These are phyloP conservation scores for Coprinellus aureogranulatus DNA, from an alignment of 768 basidiomycete species.

Conservation along the genomic window DNA sequence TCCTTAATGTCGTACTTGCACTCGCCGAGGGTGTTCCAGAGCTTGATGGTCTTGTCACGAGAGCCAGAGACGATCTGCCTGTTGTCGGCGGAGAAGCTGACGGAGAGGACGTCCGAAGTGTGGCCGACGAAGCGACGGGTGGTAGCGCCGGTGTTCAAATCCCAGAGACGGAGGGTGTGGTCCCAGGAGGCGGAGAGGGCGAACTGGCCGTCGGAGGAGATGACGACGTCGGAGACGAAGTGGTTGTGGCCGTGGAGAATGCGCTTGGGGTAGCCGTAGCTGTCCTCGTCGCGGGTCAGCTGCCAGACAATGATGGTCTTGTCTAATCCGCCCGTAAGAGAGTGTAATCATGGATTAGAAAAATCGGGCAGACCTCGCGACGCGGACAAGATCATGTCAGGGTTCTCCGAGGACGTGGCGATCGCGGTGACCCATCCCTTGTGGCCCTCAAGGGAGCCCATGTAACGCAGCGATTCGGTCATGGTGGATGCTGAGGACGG, in stretches of 20 bases:
- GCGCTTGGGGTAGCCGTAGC: constrained; percentile 95
- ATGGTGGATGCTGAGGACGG: constrained; percentile 44
- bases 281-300: constrained; percentile 87
- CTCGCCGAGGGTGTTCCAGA: constrained; percentile 99
- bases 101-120: constrained; percentile 95
- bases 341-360: constrained; percentile 24
- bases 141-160: constrained; percentile 94
- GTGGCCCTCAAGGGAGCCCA: constrained; percentile 90
- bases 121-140: constrained; percentile 98
- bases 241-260: constrained; percentile 99
- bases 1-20: constrained; percentile 99
- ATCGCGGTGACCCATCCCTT: constrained; percentile 98
- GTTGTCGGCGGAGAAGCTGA: constrained; percentile 99
- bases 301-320: constrained; percentile 99
- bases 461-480: constrained; percentile 85
- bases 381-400: constrained; percentile 97
- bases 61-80: constrained; percentile 98
- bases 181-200: constrained; percentile 99
- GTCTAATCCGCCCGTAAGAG: constrained; percentile 52
- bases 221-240: constrained; percentile 98
- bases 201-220: constrained; percentile 99
- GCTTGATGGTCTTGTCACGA: constrained; percentile 95
- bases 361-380: constrained; percentile 72
- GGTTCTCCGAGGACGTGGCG: constrained; percentile 97
- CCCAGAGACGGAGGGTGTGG: constrained; percentile 99